Percentiles rank a stretch among this genome's conserved stretches.
Conservation (phyloP, 306 rosid genomes). For the Macrotyloma uniflorum region DNA sequence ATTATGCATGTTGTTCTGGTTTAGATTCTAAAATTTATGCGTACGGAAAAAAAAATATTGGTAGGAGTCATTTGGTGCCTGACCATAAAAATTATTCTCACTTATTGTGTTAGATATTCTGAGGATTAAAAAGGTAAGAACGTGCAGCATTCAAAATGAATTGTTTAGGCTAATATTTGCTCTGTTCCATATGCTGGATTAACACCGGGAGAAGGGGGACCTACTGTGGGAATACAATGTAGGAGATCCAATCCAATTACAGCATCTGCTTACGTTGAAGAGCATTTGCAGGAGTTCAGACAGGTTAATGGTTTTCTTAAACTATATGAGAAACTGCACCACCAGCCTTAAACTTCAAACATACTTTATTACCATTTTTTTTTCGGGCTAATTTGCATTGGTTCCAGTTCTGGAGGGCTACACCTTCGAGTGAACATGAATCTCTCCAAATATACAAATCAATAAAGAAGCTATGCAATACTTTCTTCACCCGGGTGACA, state of each 20-base stretch:
- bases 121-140: too few species aligned
- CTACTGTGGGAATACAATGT: slow-evolving; percentile 69
- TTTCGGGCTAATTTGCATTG: slow-evolving; percentile 68
- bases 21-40: too few species aligned
- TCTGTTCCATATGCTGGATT: slow-evolving; percentile 31
- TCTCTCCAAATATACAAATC: slow-evolving; percentile 18
- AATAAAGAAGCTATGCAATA: slow-evolving; percentile 19
- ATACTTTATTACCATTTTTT: too few species aligned
- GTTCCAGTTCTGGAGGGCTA: slow-evolving; percentile 77
- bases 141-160: slow-evolving; percentile 19
- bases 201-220: slow-evolving; percentile 64
- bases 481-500: too few species aligned
- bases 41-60: too few species aligned
- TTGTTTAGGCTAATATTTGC: slow-evolving; percentile 3
- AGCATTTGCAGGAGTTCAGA: too few species aligned
- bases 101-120: too few species aligned
- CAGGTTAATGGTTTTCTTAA: too few species aligned
- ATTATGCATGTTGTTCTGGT: too few species aligned
- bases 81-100: background rate
- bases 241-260: slow-evolving; percentile 84
- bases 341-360: background rate
- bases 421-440: slow-evolving; percentile 49
- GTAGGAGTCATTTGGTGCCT: too few species aligned
- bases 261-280: slow-evolving; percentile 83
- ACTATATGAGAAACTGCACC: background rate